Evolutionary conservation across 75 land plant genomes (phyloP).

Genomic region (Pinus tabuliformis): DNA sequence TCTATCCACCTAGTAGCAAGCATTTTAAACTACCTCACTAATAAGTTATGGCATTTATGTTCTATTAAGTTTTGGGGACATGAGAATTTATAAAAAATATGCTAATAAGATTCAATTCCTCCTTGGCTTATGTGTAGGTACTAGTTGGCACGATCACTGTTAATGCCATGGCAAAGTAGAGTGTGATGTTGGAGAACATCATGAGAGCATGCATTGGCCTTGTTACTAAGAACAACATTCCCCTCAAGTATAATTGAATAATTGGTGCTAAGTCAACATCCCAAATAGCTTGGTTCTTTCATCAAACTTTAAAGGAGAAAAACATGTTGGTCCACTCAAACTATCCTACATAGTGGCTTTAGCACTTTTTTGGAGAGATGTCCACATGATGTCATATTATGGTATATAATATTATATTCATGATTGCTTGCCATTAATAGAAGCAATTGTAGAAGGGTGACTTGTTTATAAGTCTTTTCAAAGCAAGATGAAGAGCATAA

Average conservation of each 20-base stretch:
- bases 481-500: too few relatives aligned
- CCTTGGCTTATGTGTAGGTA: conserved; percentile 11
- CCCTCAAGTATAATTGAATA: conserved; percentile 41
- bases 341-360: too few relatives aligned
- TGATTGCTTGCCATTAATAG: too few relatives aligned
- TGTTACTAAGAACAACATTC: conserved; percentile 53
- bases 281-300: too few relatives aligned
- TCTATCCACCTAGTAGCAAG: conserved; percentile 49
- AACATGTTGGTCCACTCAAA: too few relatives aligned
- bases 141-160: conserved; percentile 39
- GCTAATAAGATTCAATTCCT: neutral
- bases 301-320: too few relatives aligned
- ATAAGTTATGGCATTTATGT: conserved; percentile 6
- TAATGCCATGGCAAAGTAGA: conserved; percentile 49
- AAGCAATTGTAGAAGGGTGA: too few relatives aligned
- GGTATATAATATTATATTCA: too few relatives aligned
- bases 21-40: conserved; percentile 43
- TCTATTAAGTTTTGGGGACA: too few relatives aligned
- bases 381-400: too few relatives aligned
- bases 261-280: neutral
- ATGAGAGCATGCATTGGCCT: conserved; percentile 48
- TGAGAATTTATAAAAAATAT: neutral
- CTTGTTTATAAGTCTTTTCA: too few relatives aligned
- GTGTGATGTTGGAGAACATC: conserved; percentile 47
- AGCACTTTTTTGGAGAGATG: too few relatives aligned